A percentile compares a stretch with the other conserved stretches of the same genome.
phyloP scores from a whole-genome alignment of 805 yeast genomes.

The Pichia cabralensis region DNA sequence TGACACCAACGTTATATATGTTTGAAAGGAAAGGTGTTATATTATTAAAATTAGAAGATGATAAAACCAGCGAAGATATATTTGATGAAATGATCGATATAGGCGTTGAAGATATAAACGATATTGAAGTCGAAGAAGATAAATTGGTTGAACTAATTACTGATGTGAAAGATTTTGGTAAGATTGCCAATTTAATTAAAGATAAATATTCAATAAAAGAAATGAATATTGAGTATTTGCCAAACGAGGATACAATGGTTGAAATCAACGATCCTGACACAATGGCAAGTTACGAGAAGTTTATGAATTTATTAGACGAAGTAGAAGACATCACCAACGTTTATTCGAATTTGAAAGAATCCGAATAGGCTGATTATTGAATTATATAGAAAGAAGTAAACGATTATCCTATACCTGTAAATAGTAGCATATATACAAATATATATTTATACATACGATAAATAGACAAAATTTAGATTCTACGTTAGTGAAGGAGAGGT shows the following conservation, averaged over 20 bases:
- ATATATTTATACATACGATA: not conserved
- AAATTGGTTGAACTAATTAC: slow-evolving; percentile 43
- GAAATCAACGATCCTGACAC: slow-evolving; percentile 45
- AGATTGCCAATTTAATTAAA: slow-evolving; percentile 49
- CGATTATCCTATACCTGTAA: too few relatives aligned
- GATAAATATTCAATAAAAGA: slow-evolving; percentile 54
- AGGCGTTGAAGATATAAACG: slow-evolving; percentile 65
- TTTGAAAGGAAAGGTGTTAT: slow-evolving; percentile 74
- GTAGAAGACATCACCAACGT: slow-evolving; percentile 79
- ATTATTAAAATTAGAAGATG: slow-evolving; percentile 40
- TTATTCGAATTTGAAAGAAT: slow-evolving; percentile 49
- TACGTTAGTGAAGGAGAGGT: too few relatives aligned
- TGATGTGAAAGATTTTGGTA: slow-evolving; percentile 53
- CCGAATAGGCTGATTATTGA: not conserved
- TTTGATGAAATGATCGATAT: slow-evolving; percentile 69
- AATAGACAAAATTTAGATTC: not conserved
- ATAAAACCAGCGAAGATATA: slow-evolving; percentile 43
- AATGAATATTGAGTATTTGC: slow-evolving; percentile 57
- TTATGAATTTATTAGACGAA: slow-evolving; percentile 55
- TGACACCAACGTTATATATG: slow-evolving; percentile 70
- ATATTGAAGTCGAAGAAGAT: slow-evolving; percentile 11
- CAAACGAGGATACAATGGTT: slow-evolving; percentile 52
- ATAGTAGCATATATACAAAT: too few relatives aligned
- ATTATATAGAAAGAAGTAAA: too few relatives aligned
- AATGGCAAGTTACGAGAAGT: slow-evolving; percentile 42